These are phyloP conservation scores for Colletotrichum lentis DNA, from an alignment of 2,329 filamentous ascomycete species.

Conservation along the genomic window DNA sequence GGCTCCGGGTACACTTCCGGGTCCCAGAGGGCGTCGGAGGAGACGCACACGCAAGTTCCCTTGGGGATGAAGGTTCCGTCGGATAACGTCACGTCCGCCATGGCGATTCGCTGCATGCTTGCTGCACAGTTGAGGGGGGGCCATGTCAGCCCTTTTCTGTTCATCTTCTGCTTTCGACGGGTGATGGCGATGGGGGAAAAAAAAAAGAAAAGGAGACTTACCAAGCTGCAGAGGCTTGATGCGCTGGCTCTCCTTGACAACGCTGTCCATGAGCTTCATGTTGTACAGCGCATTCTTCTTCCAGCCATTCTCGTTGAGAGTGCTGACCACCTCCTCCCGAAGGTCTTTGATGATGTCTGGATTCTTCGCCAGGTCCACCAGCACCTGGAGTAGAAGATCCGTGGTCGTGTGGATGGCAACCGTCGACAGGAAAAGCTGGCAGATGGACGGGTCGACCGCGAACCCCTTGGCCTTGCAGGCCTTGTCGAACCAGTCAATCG, in stretches of 20 bases:
- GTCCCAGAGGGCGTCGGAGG: constrained; percentile 11
- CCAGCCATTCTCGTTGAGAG: constrained; percentile 48
- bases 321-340: constrained; percentile 51
- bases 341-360: constrained; percentile 52
- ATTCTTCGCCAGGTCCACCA: constrained; percentile 51
- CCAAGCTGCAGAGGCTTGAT: constrained; percentile 27
- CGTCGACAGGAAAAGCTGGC: constrained; percentile 81
- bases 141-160: no score
- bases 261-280: constrained; percentile 53
- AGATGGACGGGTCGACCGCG: constrained; percentile 70
- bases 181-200: background rate
- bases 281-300: constrained; percentile 49
- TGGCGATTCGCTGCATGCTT: constrained; percentile 23
- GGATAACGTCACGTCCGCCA: constrained; percentile 13
- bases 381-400: constrained; percentile 46
- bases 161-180: no score
- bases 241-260: constrained; percentile 52
- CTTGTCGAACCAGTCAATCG: constrained; percentile 55
- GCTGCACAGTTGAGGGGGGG: constrained; percentile 19
- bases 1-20: constrained; percentile 20
- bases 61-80: constrained; percentile 34
- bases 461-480: constrained; percentile 54
- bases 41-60: constrained; percentile 11
- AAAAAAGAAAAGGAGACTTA: no score
- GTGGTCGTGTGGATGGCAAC: constrained; percentile 56